These are phyloP conservation scores for Triangularia setosa DNA, from an alignment of 2,329 filamentous ascomycete genomes.

Conservation along the genomic window DNA sequence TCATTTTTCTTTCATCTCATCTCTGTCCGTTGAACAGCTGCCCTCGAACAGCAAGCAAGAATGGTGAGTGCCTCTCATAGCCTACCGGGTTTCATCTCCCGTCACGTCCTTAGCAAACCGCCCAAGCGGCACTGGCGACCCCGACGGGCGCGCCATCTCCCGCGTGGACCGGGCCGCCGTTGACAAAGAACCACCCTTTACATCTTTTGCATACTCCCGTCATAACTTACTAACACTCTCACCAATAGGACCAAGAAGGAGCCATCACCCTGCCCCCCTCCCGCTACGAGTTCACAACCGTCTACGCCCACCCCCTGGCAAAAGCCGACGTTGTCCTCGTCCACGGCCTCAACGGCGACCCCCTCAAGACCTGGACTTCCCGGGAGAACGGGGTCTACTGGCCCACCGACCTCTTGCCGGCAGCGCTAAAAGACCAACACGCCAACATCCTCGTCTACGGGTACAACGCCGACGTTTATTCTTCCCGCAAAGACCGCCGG, in stretches of 20 bases:
- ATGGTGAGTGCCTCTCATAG: conserved; percentile 20
- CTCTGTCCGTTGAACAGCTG: conserved; percentile 7
- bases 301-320: conserved; percentile 57
- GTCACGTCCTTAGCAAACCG: not conserved
- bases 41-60: conserved; percentile 16
- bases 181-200: not conserved
- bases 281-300: conserved; percentile 56
- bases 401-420: conserved; percentile 64
- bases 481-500: conserved; percentile 42
- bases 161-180: conserved; percentile 7
- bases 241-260: conserved; percentile 34
- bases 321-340: conserved; percentile 65
- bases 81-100: not conserved
- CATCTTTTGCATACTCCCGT: not conserved
- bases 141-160: no score
- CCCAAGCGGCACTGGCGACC: not conserved
- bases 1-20: conserved; percentile 2
- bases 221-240: not conserved
- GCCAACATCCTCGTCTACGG: conserved; percentile 69
- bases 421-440: conserved; percentile 50
- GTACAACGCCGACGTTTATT: conserved; percentile 66
- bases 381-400: conserved; percentile 58
- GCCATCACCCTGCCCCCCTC: conserved; percentile 47
- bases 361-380: conserved; percentile 59
- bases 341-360: conserved; percentile 66